Percentiles rank a stretch among this genome's conserved stretches.
These are phyloP conservation scores for Aegilops tauschii DNA, from an alignment of 176 grass and related monocot genomes.

Conservation along the genomic window DNA sequence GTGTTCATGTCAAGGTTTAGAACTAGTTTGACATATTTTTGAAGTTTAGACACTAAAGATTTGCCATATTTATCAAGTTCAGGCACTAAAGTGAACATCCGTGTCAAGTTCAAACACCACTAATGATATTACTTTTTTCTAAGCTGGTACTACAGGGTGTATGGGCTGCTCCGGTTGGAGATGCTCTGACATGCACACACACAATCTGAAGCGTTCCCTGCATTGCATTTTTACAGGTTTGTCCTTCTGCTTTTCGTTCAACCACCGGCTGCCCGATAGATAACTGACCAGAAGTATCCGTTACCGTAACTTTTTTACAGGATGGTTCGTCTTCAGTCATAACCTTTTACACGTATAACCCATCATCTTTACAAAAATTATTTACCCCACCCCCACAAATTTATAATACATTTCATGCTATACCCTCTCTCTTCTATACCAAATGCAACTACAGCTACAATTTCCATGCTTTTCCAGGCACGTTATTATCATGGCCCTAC, in stretches of 20 bases:
- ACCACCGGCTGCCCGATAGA: constrained; percentile 8
- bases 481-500: constrained; percentile 52
- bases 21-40: too few relatives aligned
- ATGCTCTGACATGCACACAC: too few relatives aligned
- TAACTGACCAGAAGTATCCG: constrained; percentile 10
- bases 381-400: constrained; percentile 54
- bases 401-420: constrained; percentile 71
- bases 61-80: too few relatives aligned
- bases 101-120: too few relatives aligned
- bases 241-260: not conserved
- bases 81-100: too few relatives aligned
- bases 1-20: too few relatives aligned
- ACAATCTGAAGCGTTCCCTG: too few relatives aligned
- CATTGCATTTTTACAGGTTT: too few relatives aligned
- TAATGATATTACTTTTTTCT: too few relatives aligned
- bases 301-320: constrained; percentile 41
- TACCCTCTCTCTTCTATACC: constrained; percentile 61
- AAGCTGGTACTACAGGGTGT: too few relatives aligned
- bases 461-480: constrained; percentile 46
- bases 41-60: too few relatives aligned
- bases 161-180: too few relatives aligned
- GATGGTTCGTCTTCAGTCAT: constrained; percentile 35
- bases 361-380: constrained; percentile 80
- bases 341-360: constrained; percentile 64
- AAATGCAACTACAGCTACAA: constrained; percentile 63